Conservation (phyloP, 768 basidiomycete species). For the Hirschioporus abietinus region DNA sequence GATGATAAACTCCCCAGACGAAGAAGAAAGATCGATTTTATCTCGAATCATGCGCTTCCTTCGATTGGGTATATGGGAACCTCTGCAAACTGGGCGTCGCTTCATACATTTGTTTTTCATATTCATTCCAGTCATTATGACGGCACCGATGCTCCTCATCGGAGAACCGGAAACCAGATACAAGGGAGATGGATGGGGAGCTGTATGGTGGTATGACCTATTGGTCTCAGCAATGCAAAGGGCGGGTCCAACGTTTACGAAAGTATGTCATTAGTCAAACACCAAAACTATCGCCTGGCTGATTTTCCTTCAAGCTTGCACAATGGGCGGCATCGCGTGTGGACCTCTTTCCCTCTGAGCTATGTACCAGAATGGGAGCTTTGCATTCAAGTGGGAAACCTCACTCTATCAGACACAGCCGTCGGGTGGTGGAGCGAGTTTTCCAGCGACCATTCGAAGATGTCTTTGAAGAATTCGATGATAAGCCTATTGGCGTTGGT, state of each 20-base stretch:
- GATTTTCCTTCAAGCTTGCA: slow-evolving; percentile 54
- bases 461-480: slow-evolving; percentile 88
- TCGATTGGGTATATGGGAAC: slow-evolving; percentile 69
- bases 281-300: slow-evolving; percentile 7
- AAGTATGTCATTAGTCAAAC: slow-evolving; percentile 43
- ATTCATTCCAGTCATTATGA: slow-evolving; percentile 83
- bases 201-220: slow-evolving; percentile 95
- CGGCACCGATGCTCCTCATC: slow-evolving; percentile 77
- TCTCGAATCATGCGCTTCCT: slow-evolving; percentile 43
- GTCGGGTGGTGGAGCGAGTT: slow-evolving; percentile 71
- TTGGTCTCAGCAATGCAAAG: slow-evolving; percentile 86
- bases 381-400: slow-evolving; percentile 85
- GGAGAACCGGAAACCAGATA: slow-evolving; percentile 49
- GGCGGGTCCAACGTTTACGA: slow-evolving; percentile 96
- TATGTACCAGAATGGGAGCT: slow-evolving; percentile 80
- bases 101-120: slow-evolving; percentile 80
- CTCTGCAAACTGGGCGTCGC: slow-evolving; percentile 72
- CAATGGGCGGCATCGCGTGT: slow-evolving; percentile 98
- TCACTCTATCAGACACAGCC: slow-evolving; percentile 78
- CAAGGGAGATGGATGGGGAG: slow-evolving; percentile 83
- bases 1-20: slow-evolving; percentile 64
- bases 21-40: slow-evolving; percentile 44
- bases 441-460: slow-evolving; percentile 81
- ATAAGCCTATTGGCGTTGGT: slow-evolving; percentile 89
- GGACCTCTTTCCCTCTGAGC: slow-evolving; percentile 82